phyloP scores from a whole-genome alignment of 2,329 filamentous ascomycete species.

The Diaporthe batatas region DNA sequence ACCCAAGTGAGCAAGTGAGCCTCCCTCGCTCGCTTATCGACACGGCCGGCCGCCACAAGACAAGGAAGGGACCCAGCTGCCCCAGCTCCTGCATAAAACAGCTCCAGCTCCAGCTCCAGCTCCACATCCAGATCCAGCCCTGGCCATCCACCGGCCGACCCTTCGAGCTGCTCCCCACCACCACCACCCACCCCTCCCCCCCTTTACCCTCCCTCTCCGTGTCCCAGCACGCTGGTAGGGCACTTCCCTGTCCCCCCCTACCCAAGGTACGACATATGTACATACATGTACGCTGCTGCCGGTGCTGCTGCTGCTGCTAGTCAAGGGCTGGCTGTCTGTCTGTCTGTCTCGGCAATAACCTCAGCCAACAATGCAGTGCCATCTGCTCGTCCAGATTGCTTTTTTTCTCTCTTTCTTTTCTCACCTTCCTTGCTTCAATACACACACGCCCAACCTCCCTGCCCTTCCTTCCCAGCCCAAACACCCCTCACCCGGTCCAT shows the following conservation, averaged over 20 bases:
- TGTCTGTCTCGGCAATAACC: slow-evolving; percentile 29
- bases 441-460: slow-evolving; percentile 1
- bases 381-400: background rate
- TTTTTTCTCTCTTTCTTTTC: background rate
- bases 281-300: background rate
- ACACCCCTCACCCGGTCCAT: background rate
- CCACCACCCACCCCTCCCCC: background rate
- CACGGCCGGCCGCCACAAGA: slow-evolving; percentile 17
- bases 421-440: slow-evolving; percentile 21
- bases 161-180: background rate
- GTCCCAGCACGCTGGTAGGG: slow-evolving; percentile 31
- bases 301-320: background rate
- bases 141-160: background rate
- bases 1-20: no score
- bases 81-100: background rate
- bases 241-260: slow-evolving; percentile 35
- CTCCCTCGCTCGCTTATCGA: slow-evolving; percentile 29
- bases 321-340: background rate
- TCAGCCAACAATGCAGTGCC: slow-evolving; percentile 25
- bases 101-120: background rate
- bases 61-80: background rate
- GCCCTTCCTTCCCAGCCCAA: background rate
- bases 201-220: background rate
- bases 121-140: slow-evolving; percentile 19
- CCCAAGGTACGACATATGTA: slow-evolving; percentile 16